Base-by-base conservation (phyloP, 1,284 basidiomycete species). In the Boletus smithii region DNA sequence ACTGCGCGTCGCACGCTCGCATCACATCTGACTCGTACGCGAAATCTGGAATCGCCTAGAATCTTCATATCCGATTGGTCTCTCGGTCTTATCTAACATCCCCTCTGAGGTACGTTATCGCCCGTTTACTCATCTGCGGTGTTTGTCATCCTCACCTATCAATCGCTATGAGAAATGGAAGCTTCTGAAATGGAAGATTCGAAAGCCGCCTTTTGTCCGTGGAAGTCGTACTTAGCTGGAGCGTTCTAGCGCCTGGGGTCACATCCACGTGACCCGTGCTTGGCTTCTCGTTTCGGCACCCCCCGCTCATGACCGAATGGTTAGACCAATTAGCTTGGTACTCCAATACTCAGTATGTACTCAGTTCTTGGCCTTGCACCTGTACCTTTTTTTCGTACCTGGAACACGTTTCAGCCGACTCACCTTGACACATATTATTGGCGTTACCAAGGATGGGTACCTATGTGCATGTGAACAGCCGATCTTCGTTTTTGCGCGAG, bases 191-290 rank as follows among this genome's bases (percentile, higher is more conserved):
- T 42, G 18, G 27, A 45, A 39, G 7, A 10, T 16, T 36, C 30
- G 13, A 27, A 32, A 39, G 24, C 58, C 58, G 23, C 43, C 7
- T 23, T 40, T 43, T 11, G 14, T 23, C 58, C 58, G 36, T 52
- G n/a, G 17, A 36, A 40, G 23, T n/a, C n/a, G n/a, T n/a, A n/a
- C n/a, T n/a, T n/a, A n/a, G n/a, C n/a, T n/a, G n/a, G n/a, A n/a
- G n/a, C n/a, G n/a, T n/a, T n/a, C n/a, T n/a, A n/a, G n/a, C n/a
- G n/a, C n/a, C n/a, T n/a, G n/a, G n/a, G n/a, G n/a, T n/a, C n/a
- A n/a, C n/a, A n/a, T n/a, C n/a, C n/a, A n/a, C n/a, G n/a, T n/a
- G n/a, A n/a, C n/a, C n/a, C n/a, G n/a, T n/a, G n/a, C n/a, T n/a
- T n/a, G n/a, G 23, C 23, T 23, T 23, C 23, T 4, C 23, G 20